Conservation (phyloP, 768 basidiomycete species). For the Pluteus cervinus region DNA sequence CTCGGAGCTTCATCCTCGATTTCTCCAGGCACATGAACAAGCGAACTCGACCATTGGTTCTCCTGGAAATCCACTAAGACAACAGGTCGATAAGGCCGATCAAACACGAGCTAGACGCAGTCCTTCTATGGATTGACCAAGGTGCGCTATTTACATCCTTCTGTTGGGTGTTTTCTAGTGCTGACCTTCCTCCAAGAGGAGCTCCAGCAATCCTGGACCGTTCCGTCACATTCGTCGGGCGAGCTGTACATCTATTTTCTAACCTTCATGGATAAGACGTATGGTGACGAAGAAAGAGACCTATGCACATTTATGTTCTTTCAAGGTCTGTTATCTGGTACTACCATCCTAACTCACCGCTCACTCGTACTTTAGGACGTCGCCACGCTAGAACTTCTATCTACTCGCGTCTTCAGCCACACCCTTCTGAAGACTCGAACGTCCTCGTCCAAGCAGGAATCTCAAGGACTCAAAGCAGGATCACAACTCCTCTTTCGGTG, state of each 20-base stretch:
- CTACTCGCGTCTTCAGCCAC: slow-evolving; percentile 83
- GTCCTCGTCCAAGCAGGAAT: slow-evolving; percentile 18
- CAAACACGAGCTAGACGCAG: slow-evolving; percentile 85
- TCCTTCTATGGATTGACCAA: slow-evolving; percentile 94
- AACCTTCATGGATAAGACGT: slow-evolving; percentile 79
- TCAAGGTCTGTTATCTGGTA: slow-evolving; percentile 55
- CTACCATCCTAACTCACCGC: neutral
- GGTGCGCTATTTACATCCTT: slow-evolving; percentile 41
- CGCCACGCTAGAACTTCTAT: slow-evolving; percentile 73
- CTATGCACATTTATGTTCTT: slow-evolving; percentile 83
- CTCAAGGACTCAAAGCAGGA: slow-evolving; percentile 12
- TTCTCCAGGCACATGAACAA: too few relatives aligned
- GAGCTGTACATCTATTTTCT: slow-evolving; percentile 97
- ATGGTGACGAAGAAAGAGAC: slow-evolving; percentile 90
- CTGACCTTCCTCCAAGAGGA: slow-evolving; percentile 47
- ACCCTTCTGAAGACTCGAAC: slow-evolving; percentile 71
- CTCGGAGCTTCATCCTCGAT: too few relatives aligned
- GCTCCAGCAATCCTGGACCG: slow-evolving; percentile 77
- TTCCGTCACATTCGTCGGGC: slow-evolving; percentile 88
- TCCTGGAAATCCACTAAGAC: too few relatives aligned
- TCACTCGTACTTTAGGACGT: slow-evolving; percentile 55
- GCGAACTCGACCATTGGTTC: too few relatives aligned
- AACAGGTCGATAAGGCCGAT: slow-evolving; percentile 88
- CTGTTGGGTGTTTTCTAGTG: neutral
- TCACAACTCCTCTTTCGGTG: slow-evolving; percentile 17